phyloP scores from a whole-genome alignment of 805 yeast genomes.

The Candida qinlingensis region DNA sequence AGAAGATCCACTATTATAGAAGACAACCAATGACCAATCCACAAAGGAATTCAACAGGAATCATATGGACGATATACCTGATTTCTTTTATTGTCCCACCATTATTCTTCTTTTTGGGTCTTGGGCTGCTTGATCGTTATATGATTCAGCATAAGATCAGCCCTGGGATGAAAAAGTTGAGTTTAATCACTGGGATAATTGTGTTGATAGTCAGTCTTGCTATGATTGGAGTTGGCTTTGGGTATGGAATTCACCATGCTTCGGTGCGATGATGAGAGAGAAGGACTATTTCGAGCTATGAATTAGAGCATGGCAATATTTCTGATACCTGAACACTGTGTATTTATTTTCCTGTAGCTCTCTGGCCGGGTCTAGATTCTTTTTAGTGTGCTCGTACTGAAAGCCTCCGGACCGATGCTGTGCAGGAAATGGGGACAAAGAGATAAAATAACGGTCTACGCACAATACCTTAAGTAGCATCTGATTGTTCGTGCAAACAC shows the following conservation, averaged over 20 bases:
- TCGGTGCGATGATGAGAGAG: not conserved
- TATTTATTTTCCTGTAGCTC: too few relatives aligned
- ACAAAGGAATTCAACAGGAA: not conserved
- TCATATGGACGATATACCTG: conserved; percentile 12
- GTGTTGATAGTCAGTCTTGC: conserved; percentile 26
- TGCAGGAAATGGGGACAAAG: too few relatives aligned
- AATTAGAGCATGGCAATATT: too few relatives aligned
- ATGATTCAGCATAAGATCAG: conserved; percentile 7
- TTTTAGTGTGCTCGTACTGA: too few relatives aligned
- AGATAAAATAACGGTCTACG: too few relatives aligned
- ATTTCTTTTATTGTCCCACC: conserved; percentile 24
- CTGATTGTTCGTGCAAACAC: not conserved
- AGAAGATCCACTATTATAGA: conserved; percentile 18
- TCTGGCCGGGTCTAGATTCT: too few relatives aligned
- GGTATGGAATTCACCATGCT: conserved; percentile 14
- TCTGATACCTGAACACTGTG: too few relatives aligned
- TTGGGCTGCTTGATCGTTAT: conserved; percentile 20
- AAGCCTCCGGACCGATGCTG: too few relatives aligned
- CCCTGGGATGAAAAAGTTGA: conserved; percentile 11
- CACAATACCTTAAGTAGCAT: too few relatives aligned
- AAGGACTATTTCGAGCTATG: too few relatives aligned
- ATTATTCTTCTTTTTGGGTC: conserved; percentile 25
- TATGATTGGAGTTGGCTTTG: conserved; percentile 42
- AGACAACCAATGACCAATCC: conserved; percentile 1
- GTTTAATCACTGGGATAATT: conserved; percentile 18